Conservation (phyloP, 2,329 filamentous ascomycete species). For the Nigrospora oryzae region DNA sequence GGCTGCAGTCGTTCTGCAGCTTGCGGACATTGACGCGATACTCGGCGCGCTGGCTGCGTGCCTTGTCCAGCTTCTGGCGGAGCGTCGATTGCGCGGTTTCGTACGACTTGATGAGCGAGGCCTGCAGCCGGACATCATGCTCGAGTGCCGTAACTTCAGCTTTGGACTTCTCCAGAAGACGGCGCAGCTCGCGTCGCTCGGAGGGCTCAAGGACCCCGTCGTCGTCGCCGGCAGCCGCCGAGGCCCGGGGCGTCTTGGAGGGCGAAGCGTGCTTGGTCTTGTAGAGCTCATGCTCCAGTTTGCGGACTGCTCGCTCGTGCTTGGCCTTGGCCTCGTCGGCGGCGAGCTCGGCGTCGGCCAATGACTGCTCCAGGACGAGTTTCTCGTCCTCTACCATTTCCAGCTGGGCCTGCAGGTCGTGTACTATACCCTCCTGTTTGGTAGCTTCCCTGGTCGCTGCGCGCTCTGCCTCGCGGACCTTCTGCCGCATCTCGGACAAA, state of each 20-base stretch:
- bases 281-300: conserved; percentile 18
- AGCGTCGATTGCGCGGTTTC: conserved; percentile 50
- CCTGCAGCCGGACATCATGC: conserved; percentile 61
- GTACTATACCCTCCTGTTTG: conserved; percentile 28
- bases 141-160: conserved; percentile 62
- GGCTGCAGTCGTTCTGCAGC: conserved; percentile 41
- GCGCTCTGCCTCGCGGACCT: conserved; percentile 42
- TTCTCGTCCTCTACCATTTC: conserved; percentile 58
- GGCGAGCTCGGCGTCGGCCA: conserved; percentile 45
- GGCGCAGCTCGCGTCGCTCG: conserved; percentile 51
- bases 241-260: conserved; percentile 15
- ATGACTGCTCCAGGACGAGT: conserved; percentile 45
- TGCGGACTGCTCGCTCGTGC: conserved; percentile 33
- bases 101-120: conserved; percentile 52
- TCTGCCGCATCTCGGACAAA: conserved; percentile 44
- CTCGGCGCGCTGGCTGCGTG: conserved; percentile 55
- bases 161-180: conserved; percentile 53
- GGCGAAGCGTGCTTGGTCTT: conserved; percentile 17
- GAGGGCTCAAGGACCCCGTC: conserved; percentile 28
- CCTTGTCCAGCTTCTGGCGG: conserved; percentile 59
- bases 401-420: conserved; percentile 57
- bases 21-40: conserved; percentile 47
- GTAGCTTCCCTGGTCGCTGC: neutral
- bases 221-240: conserved; percentile 1
- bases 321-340: conserved; percentile 42